Base-by-base conservation (phyloP, 2,329 filamentous ascomycete genomes). In the Clarireedia homoeocarpa region DNA sequence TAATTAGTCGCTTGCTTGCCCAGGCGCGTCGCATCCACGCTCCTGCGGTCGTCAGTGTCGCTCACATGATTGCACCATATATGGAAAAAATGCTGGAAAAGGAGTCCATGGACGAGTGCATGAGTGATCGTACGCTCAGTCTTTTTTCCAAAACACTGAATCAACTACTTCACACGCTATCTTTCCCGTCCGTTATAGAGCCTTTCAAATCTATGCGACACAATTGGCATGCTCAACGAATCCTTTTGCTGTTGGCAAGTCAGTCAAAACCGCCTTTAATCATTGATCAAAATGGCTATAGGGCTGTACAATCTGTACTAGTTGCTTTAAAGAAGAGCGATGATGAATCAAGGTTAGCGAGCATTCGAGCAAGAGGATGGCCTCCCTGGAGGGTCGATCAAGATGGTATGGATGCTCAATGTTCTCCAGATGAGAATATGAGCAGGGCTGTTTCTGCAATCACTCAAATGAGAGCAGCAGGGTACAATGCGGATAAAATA, bases 381-480 rank as follows among this genome's bases (percentile, higher is more conserved):
- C 83, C 83, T 9, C 83, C 83, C 0, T 85, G 83, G 68, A 71
- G 80, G 54, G 72, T 74, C 39, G 73, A 77, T 10, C 75, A 78
- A 56, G 79, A 85, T 63, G 82, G 82, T 1, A 77, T 81, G 59
- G 83, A 86, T 64, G 82, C 82, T 60, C 73, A 71, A 51, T 73
- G 75, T 51, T 72, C 74, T 5, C 71, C 71, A 1, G 74, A 79
- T 46, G 78, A 82, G 26, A 78, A 79, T 57, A 72, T 76, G 60
- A 82, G 80, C 55, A 73, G 81, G 53, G 75, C 76, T 42, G 73
- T 79, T 7, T 74, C 72, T 57, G 80, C 79, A 0, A 76, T 81
- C 5, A 69, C 75, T 40, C 73, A 81, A 58, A 79, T 79, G 72
- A 75, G 74, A 59, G 78, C 81, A 61, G 77, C 80, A 14, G 83